Evolutionary conservation across 2,329 filamentous ascomycete genomes (phyloP), one percentile per base, ranked within the genome.

Genomic region (Penicillium griseofulvum): DNA sequence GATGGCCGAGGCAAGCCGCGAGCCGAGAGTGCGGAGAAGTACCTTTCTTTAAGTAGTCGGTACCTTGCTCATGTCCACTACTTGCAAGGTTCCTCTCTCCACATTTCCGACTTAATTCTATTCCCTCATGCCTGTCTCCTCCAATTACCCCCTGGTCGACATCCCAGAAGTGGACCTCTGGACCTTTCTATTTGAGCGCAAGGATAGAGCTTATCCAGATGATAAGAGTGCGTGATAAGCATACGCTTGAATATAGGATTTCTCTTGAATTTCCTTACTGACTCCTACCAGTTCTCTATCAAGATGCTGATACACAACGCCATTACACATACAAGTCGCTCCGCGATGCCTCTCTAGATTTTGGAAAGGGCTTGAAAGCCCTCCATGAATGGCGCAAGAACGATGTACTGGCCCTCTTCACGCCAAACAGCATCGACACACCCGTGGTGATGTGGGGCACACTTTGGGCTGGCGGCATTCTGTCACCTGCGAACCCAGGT

Each of bases 401-500:
- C 66, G 90, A 97, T 70, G 89, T 94, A 1, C 80, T 97, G 22
- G 88, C 83, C 11, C 80, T 96, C 51, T 96, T 88, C 78, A 87
- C 90, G 4, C 89, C 91, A 28, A 97, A 97, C 71, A 86, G 82
- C 71, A 88, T 97, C 68, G 92, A 97, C 71, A 90, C 87, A 0
- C 87, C 90, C 0, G 79, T 87, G 3, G 74, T 91, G 44, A 90
- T 85, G 72, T 90, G 90, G 79, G 92, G 91, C 28, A 81, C 85
- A 10, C 84, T 88, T 61, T 97, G 90, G 89, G 88, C 90, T 0
- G 92, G 91, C 43, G 91, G 89, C 29, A 78, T 90, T 49, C 76
- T 90, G 11, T 91, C 87, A n/a, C 91, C 92, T 0, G 91, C 90
- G 3, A 97, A 97, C 68, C 91, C 92, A 19, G 85, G 86, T 4